Percentiles rank a stretch among this genome's conserved stretches.
phyloP scores from a whole-genome alignment of 805 yeast genomes.

The Zygosaccharomyces bisporus region DNA sequence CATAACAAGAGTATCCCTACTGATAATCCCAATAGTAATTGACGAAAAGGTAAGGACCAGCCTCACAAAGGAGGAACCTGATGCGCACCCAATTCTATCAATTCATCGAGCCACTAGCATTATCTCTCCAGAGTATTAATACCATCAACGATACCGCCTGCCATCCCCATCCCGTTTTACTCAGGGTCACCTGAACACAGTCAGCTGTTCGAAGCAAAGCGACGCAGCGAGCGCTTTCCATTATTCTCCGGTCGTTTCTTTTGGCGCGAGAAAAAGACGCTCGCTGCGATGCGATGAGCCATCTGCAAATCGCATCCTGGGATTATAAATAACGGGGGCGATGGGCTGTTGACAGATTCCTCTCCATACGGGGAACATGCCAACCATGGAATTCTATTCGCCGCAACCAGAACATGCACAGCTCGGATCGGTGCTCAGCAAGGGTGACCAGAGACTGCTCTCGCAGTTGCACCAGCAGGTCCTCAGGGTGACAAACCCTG shows the following conservation, averaged over 20 bases:
- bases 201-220: neutral
- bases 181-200: neutral
- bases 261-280: conserved; percentile 10
- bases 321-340: conserved; percentile 5
- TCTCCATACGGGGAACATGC: neutral
- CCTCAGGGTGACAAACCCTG: conserved; percentile 18
- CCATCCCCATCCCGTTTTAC: neutral
- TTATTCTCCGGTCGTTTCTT: conserved; percentile 9
- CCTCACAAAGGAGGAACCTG: no score
- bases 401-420: conserved; percentile 36
- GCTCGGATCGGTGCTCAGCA: conserved; percentile 17
- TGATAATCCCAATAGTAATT: no score
- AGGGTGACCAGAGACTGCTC: conserved; percentile 4
- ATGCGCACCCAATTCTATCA: no score
- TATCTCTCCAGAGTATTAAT: no score
- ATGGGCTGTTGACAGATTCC: neutral
- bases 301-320: conserved; percentile 8
- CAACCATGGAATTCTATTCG: conserved; percentile 31
- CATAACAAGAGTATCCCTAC: no score
- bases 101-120: neutral
- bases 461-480: conserved; percentile 21
- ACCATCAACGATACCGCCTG: no score
- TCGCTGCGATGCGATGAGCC: conserved; percentile 12
- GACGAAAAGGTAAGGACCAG: no score
- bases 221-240: conserved; percentile 5